Evolutionary conservation across 768 basidiomycete species (phyloP).

Genomic region (Tulasnella sp.): DNA sequence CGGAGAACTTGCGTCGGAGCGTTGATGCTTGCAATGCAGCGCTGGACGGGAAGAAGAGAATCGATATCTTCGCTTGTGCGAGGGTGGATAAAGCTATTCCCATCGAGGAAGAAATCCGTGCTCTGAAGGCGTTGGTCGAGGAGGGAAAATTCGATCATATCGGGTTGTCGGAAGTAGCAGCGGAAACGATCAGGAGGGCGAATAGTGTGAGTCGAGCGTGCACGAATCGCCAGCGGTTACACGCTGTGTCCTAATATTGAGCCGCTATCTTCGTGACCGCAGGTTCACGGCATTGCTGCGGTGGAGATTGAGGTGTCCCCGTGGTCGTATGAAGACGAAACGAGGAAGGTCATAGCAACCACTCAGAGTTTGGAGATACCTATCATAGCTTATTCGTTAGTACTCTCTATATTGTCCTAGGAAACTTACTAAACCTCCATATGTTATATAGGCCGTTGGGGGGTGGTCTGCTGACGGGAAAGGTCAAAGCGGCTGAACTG

Average conservation of each 20-base stretch:
- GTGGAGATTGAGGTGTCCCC: slow-evolving; percentile 61
- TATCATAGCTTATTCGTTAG: slow-evolving; percentile 48
- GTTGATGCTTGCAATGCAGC: neutral
- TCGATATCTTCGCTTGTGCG: slow-evolving; percentile 51
- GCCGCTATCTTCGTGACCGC: neutral
- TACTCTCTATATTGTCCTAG: neutral
- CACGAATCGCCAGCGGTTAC: no score
- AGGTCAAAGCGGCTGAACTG: slow-evolving; percentile 35
- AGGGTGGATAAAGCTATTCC: slow-evolving; percentile 35
- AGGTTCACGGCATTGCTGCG: slow-evolving; percentile 46
- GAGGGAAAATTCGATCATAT: slow-evolving; percentile 41
- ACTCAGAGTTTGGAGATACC: slow-evolving; percentile 46
- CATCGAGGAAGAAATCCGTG: slow-evolving; percentile 35
- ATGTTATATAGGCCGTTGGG: slow-evolving; percentile 34
- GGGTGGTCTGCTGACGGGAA: slow-evolving; percentile 43
- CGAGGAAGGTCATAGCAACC: slow-evolving; percentile 43
- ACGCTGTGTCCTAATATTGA: neutral
- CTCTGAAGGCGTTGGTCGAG: slow-evolving; percentile 30
- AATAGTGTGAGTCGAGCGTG: slow-evolving; percentile 28
- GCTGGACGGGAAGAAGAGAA: slow-evolving; percentile 22
- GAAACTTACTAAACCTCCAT: neutral
- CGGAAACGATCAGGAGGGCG: slow-evolving; percentile 22
- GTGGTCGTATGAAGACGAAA: slow-evolving; percentile 46
- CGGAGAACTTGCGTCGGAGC: slow-evolving; percentile 1
- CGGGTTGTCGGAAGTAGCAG: neutral